Percentiles rank a stretch among this genome's conserved stretches.
phyloP scores from a whole-genome alignment of 148 eudicot genomes.

The Vaccinium myrtillus region DNA sequence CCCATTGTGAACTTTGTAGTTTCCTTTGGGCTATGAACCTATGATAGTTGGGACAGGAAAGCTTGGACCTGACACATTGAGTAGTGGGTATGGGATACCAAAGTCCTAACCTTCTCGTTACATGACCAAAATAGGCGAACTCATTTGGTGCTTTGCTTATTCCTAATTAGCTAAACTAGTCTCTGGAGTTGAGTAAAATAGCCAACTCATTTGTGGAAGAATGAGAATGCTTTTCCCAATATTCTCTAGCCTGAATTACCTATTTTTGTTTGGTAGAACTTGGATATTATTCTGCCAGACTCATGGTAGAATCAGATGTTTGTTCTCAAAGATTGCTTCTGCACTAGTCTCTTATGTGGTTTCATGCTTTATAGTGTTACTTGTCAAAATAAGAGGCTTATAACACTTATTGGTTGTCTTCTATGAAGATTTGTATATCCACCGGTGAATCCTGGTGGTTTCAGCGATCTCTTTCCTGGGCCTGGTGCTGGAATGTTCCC shows the following conservation, averaged over 20 bases:
- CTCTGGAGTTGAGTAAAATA: neutral
- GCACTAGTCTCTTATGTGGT: neutral
- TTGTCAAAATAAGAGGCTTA: neutral
- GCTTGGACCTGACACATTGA: neutral
- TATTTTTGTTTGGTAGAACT: neutral
- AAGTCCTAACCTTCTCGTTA: neutral
- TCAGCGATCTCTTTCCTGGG: conserved; percentile 77
- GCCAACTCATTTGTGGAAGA: neutral
- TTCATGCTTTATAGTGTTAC: neutral
- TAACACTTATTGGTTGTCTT: neutral
- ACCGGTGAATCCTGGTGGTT: conserved; percentile 61
- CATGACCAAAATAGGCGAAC: too few species aligned
- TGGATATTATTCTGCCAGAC: neutral
- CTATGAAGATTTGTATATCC: conserved; percentile 47
- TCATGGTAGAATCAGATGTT: neutral
- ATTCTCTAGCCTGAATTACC: neutral
- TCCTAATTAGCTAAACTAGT: neutral
- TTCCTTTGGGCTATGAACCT: neutral
- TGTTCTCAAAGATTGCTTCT: neutral
- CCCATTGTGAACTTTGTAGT: neutral
- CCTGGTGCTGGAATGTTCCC: conserved; percentile 88
- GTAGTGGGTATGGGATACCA: neutral
- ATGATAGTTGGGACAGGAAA: neutral
- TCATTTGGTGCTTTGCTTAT: neutral
- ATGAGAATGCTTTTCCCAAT: neutral